Conservation (phyloP, 2,329 filamentous ascomycete genomes). For the Periconia sp. region DNA sequence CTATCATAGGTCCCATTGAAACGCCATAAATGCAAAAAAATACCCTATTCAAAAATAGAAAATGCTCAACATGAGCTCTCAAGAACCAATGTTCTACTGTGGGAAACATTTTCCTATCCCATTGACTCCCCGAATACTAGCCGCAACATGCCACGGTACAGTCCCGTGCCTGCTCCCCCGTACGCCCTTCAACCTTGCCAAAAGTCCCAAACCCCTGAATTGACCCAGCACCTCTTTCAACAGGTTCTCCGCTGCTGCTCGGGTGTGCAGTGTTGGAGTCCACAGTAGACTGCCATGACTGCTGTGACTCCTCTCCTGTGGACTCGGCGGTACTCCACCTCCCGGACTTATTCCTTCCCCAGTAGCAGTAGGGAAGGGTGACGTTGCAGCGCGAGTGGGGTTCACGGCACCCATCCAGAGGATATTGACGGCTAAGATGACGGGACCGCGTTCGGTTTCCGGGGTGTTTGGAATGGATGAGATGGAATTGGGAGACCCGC, state of each 20-base stretch:
- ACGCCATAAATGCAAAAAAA: background rate
- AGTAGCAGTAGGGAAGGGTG: conserved; percentile 31
- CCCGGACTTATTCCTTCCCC: conserved; percentile 31
- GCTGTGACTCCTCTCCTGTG: conserved; percentile 24
- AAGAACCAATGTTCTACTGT: too few relatives aligned
- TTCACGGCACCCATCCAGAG: conserved; percentile 54
- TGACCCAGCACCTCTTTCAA: conserved; percentile 73
- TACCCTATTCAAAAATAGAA: background rate
- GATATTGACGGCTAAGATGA: conserved; percentile 50
- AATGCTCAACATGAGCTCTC: too few relatives aligned
- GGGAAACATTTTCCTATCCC: conserved; percentile 53
- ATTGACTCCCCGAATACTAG: conserved; percentile 71
- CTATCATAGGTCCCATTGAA: too few relatives aligned
- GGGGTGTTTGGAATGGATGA: conserved; percentile 18
- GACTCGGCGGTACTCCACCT: background rate
- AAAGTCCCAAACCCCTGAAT: conserved; percentile 71
- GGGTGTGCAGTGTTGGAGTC: conserved; percentile 39
- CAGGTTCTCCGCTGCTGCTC: conserved; percentile 61
- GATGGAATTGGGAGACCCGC: conserved; percentile 30
- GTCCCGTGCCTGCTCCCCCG: conserved; percentile 62
- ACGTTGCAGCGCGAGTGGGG: conserved; percentile 37
- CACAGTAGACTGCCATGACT: conserved; percentile 37
- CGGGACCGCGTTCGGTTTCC: conserved; percentile 27
- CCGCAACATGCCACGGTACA: conserved; percentile 80
- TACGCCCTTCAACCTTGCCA: conserved; percentile 71